Conservation (phyloP, 2,329 filamentous ascomycete genomes). For the Colletotrichum sp. region DNA sequence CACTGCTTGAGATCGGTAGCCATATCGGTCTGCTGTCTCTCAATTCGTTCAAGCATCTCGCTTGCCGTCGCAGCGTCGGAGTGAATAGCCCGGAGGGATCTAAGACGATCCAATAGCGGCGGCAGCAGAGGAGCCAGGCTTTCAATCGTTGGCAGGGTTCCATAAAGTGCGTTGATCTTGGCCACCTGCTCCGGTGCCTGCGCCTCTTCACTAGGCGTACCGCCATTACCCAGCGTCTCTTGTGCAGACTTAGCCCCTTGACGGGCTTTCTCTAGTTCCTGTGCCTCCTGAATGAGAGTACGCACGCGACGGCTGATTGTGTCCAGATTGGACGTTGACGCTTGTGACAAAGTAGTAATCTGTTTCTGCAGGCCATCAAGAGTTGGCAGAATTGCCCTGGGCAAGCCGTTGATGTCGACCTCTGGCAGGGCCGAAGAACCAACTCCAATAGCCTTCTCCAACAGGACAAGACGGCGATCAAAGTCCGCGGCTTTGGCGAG, state of each 20-base stretch:
- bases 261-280: conserved; percentile 70
- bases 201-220: conserved; percentile 40
- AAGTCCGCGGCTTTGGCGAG: conserved; percentile 87
- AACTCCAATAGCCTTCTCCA: conserved; percentile 85
- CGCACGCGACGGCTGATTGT: conserved; percentile 73
- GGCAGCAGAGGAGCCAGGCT: conserved; percentile 84
- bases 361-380: conserved; percentile 83
- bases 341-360: conserved; percentile 74
- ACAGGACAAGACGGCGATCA: conserved; percentile 76
- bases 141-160: conserved; percentile 87
- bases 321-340: conserved; percentile 76
- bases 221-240: conserved; percentile 59
- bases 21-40: conserved; percentile 82
- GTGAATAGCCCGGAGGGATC: conserved; percentile 84
- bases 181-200: conserved; percentile 74
- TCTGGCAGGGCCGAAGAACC: conserved; percentile 71
- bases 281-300: conserved; percentile 73
- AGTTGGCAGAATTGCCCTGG: conserved; percentile 79
- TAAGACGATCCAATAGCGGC: conserved; percentile 81
- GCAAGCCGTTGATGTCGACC: conserved; percentile 58
- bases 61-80: conserved; percentile 84
- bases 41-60: conserved; percentile 77
- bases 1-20: conserved; percentile 83
- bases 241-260: conserved; percentile 66
- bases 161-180: conserved; percentile 92